Conservation (phyloP, 2,329 filamentous ascomycete species). For the Pseudogymnoascus sp. region DNA sequence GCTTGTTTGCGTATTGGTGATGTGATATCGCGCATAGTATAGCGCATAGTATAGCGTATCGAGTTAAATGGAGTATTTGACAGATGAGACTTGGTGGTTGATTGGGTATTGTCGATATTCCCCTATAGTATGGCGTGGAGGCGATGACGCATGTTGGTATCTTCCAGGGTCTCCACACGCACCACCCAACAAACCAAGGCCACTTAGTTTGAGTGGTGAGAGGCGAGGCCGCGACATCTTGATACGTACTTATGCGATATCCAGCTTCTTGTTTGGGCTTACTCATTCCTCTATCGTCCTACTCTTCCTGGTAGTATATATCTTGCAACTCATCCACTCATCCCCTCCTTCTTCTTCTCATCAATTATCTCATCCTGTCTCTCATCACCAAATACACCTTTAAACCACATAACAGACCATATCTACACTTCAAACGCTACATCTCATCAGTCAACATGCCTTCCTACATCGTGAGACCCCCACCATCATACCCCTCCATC, state of each 20-base stretch:
- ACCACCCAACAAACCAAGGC: background rate
- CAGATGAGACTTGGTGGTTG: background rate
- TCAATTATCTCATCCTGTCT: background rate
- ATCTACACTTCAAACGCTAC: slow-evolving; percentile 2
- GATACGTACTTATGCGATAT: slow-evolving; percentile 5
- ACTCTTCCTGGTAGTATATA: background rate
- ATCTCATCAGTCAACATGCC: slow-evolving; percentile 15
- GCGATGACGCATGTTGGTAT: background rate
- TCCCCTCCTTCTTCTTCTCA: background rate
- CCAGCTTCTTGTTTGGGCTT: slow-evolving; percentile 6
- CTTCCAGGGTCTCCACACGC: slow-evolving; percentile 2
- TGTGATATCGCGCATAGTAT: background rate
- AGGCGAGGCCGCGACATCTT: background rate
- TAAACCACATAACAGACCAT: background rate
- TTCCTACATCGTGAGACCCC: slow-evolving; percentile 16
- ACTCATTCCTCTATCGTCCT: slow-evolving; percentile 6
- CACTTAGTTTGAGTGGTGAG: background rate
- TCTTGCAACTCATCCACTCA: background rate
- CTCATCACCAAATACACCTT: background rate
- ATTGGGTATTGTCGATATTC: background rate
- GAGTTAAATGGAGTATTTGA: background rate
- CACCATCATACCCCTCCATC: background rate
- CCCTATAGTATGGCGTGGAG: background rate
- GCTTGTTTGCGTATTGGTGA: background rate
- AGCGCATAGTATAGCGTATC: background rate